Percentiles rank a stretch among this genome's conserved stretches.
phyloP scores from a whole-genome alignment of 2,329 filamentous ascomycete species.

The Pseudocercospora vitis region DNA sequence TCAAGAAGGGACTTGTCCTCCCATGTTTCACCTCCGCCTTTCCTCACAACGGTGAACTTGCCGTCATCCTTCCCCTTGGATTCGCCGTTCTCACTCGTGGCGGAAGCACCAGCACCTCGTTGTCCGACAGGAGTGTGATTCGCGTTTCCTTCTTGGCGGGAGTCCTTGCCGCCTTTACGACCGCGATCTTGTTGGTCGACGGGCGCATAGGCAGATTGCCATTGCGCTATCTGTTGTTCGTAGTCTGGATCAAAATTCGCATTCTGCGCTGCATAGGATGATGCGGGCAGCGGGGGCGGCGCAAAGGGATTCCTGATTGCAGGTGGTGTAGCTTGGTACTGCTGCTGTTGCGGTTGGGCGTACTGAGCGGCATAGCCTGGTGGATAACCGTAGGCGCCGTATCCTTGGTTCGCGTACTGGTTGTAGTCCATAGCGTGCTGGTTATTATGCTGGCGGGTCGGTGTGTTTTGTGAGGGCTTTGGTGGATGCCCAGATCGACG shows the following conservation, averaged over 20 bases:
- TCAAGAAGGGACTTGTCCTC: constrained; percentile 84
- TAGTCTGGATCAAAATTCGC: constrained; percentile 68
- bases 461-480: background rate
- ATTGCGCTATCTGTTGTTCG: constrained; percentile 89
- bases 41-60: constrained; percentile 70
- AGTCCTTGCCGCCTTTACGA: constrained; percentile 23
- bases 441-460: background rate
- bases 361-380: constrained; percentile 38
- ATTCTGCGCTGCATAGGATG: constrained; percentile 35
- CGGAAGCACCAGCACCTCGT: constrained; percentile 17
- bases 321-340: constrained; percentile 50
- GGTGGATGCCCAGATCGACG: background rate
- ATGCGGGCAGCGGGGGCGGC: constrained; percentile 43
- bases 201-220: constrained; percentile 64
- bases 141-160: constrained; percentile 18
- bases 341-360: constrained; percentile 30
- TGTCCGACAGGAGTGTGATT: constrained; percentile 24
- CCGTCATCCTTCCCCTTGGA: constrained; percentile 21
- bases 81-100: constrained; percentile 11
- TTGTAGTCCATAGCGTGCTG: constrained; percentile 21
- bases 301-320: constrained; percentile 83
- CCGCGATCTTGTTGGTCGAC: constrained; percentile 22
- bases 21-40: constrained; percentile 91
- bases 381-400: constrained; percentile 26
- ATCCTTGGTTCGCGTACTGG: constrained; percentile 23